These are phyloP conservation scores for Boletus insuetus DNA, from an alignment of 768 basidiomycete species.

Conservation along the genomic window DNA sequence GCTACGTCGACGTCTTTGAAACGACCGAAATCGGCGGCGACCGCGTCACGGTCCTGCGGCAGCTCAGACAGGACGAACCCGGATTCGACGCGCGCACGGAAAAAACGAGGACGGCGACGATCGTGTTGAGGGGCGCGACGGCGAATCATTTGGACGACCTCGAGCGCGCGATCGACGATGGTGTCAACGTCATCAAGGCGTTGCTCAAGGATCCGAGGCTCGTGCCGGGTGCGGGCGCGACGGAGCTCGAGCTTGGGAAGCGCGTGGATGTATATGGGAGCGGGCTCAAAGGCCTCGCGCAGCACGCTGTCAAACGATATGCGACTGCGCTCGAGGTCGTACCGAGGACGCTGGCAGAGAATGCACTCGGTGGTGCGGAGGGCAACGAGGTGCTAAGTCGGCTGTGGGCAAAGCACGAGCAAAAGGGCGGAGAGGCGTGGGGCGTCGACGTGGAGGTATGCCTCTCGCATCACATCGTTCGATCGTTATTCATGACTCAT, in stretches of 20 bases:
- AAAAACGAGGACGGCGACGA: conserved; percentile 86
- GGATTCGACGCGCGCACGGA: conserved; percentile 60
- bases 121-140: conserved; percentile 94
- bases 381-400: conserved; percentile 90
- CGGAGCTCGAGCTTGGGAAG: conserved; percentile 88
- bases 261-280: conserved; percentile 84
- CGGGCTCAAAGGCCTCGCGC: conserved; percentile 84
- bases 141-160: conserved; percentile 93
- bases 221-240: conserved; percentile 92
- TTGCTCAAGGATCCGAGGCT: conserved; percentile 86
- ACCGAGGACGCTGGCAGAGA: conserved; percentile 91
- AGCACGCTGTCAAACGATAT: conserved; percentile 91
- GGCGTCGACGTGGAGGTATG: conserved; percentile 88
- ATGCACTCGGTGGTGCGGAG: conserved; percentile 86
- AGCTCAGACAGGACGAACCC: conserved; percentile 64
- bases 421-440: conserved; percentile 68
- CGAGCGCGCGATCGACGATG: conserved; percentile 94
- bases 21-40: conserved; percentile 96
- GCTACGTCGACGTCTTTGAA: conserved; percentile 91
- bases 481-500: not conserved
- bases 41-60: conserved; percentile 93
- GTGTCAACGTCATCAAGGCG: conserved; percentile 93
- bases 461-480: not conserved
- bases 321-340: conserved; percentile 89
- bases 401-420: conserved; percentile 88